A percentile compares a stretch with the other conserved stretches of the same genome.
These are phyloP conservation scores for Akanthomyces muscarius DNA, from an alignment of 2,329 filamentous ascomycete genomes.

Conservation along the genomic window DNA sequence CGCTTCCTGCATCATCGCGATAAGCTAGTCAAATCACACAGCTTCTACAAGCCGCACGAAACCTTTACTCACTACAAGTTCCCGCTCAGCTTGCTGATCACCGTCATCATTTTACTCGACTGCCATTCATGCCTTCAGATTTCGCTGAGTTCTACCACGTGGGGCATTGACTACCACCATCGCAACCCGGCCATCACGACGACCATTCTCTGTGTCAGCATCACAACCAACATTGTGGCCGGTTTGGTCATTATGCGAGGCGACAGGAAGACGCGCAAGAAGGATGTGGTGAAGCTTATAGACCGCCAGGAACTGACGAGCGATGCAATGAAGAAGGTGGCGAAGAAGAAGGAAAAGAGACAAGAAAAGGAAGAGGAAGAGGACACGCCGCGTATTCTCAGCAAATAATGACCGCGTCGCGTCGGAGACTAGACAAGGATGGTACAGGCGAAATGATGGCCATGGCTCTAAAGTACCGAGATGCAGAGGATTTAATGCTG, in stretches of 20 bases:
- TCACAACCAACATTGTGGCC: slow-evolving; percentile 71
- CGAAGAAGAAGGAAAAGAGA: slow-evolving; percentile 40
- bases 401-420: background rate
- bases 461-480: background rate
- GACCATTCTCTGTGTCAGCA: slow-evolving; percentile 74
- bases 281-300: slow-evolving; percentile 76
- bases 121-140: slow-evolving; percentile 78
- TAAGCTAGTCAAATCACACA: slow-evolving; percentile 78
- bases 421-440: background rate
- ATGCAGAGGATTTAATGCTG: background rate
- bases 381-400: background rate
- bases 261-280: slow-evolving; percentile 74
- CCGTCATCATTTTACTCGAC: slow-evolving; percentile 75
- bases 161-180: slow-evolving; percentile 67
- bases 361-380: slow-evolving; percentile 23
- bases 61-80: slow-evolving; percentile 79
- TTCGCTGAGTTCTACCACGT: slow-evolving; percentile 71
- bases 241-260: slow-evolving; percentile 74
- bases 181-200: slow-evolving; percentile 72
- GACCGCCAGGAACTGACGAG: slow-evolving; percentile 71
- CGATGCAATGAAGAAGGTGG: slow-evolving; percentile 48
- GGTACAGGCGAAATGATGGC: background rate
- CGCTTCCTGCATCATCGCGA: slow-evolving; percentile 71
- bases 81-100: slow-evolving; percentile 67
- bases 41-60: slow-evolving; percentile 86